Evolutionary conservation across 768 basidiomycete species (phyloP), one percentile per base, ranked within the genome.

Genomic region (Mycena galericulata): DNA sequence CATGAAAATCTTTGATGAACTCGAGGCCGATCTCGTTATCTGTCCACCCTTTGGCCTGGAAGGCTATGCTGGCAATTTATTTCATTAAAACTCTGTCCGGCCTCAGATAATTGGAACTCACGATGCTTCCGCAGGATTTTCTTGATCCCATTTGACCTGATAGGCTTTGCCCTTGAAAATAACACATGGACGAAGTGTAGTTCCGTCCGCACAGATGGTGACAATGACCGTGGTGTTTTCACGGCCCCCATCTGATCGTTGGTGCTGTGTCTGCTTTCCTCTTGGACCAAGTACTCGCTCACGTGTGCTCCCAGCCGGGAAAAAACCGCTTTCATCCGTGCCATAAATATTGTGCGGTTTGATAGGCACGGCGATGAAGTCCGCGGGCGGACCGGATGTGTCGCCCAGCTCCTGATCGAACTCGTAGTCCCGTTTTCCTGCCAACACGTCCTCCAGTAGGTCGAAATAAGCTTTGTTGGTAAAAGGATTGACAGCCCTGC

Each of bases 201-300:
- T 74, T 1, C 81, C 79, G 74, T 83, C 79, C 0, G 79, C 80
- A 71, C 83, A 82, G 24, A 86, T 85, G 3, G 81, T 83, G 0
- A 79, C 76, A 50, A 87, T 72, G 14, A 81, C 76, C 1, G 83
- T 84, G 38, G 81, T 82, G 54, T 80, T 84, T 66, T 85, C 83
- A 12, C 73, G 65, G 29, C 71, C 71, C 1, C 81, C 79, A 30
- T 69, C 69, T 1, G 67, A 40, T 65, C 82, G 80, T 69, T 83
- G 79, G 73, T 84, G 75, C 60, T 79, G 79, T 7, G 46, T 22
- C 38, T 54, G 59, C 27, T 70, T 68, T 51, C 61, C 56, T 26
- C n/a, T 11, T 1, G 62, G 59, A 15, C 75, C 72, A 58, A 77
- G 53, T 4, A 77, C 75, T 36, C 68, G 27, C 43, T 76, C 69